phyloP scores from a whole-genome alignment of 331 rosid genomes.

The Pyracantha coccinea region DNA sequence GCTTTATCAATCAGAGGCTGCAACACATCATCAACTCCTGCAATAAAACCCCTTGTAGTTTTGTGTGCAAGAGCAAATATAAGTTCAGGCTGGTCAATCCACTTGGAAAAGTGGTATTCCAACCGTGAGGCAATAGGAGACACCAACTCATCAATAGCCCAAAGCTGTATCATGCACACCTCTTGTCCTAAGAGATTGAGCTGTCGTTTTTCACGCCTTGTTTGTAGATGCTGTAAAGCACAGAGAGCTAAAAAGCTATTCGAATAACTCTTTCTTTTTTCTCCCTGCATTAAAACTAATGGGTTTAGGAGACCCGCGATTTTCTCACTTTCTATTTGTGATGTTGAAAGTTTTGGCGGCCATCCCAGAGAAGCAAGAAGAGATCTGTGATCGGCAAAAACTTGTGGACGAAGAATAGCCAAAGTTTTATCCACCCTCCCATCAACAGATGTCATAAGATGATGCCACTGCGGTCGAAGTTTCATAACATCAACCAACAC shows the following conservation, averaged over 20 bases:
- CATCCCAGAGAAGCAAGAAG: conserved; percentile 69
- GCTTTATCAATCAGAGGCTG: conserved; percentile 77
- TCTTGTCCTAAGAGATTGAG: conserved; percentile 24
- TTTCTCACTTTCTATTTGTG: conserved; percentile 25
- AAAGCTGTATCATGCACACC: conserved; percentile 35
- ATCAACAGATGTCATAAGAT: conserved; percentile 59
- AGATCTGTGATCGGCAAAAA: conserved; percentile 61
- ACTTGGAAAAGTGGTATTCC: conserved; percentile 62
- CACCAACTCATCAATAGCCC: conserved; percentile 72
- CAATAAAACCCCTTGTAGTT: conserved; percentile 48
- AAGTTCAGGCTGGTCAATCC: conserved; percentile 68
- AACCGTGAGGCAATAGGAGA: conserved; percentile 67
- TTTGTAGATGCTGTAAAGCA: conserved; percentile 65
- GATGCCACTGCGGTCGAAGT: conserved; percentile 44
- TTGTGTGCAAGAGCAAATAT: conserved; percentile 57
- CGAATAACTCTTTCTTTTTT: conserved; percentile 45
- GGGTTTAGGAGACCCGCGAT: conserved; percentile 44
- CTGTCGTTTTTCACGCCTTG: conserved; percentile 46
- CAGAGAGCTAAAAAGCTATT: conserved; percentile 60
- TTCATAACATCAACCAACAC: conserved; percentile 24
- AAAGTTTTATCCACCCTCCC: conserved; percentile 50
- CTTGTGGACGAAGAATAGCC: conserved; percentile 61
- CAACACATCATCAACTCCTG: conserved; percentile 66
- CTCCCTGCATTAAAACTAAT: conserved; percentile 54
- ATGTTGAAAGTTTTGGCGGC: conserved; percentile 62